These are phyloP conservation scores for Backusella liffmaniae DNA, from an alignment of 192 early-diverging fungal species.

Conservation along the genomic window DNA sequence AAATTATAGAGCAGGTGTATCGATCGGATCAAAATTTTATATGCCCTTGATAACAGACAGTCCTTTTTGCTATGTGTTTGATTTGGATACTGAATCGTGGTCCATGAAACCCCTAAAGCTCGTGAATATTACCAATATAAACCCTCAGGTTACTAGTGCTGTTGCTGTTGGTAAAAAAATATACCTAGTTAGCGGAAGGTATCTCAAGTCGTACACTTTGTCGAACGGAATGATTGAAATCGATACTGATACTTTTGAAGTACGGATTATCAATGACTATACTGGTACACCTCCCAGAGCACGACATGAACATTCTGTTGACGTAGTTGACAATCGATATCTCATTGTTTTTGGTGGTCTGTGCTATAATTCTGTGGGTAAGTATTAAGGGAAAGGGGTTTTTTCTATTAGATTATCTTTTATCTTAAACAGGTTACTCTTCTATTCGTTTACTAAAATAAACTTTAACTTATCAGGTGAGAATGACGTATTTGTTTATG, in stretches of 20 bases:
- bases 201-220: slow-evolving; percentile 22
- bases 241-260: slow-evolving; percentile 11
- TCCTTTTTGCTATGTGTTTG: slow-evolving; percentile 24
- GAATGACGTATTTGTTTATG: slow-evolving; percentile 38
- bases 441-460: background rate
- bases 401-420: background rate
- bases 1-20: slow-evolving; percentile 22
- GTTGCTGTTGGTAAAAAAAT: slow-evolving; percentile 21
- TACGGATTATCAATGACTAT: slow-evolving; percentile 12
- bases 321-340: slow-evolving; percentile 25
- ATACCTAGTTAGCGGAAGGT: slow-evolving; percentile 28
- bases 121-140: background rate
- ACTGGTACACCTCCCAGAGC: slow-evolving; percentile 26
- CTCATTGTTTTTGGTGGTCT: slow-evolving; percentile 35
- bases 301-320: slow-evolving; percentile 34
- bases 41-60: slow-evolving; percentile 24
- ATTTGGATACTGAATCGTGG: slow-evolving; percentile 27
- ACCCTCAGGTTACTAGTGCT: slow-evolving; percentile 26
- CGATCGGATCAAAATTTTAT: slow-evolving; percentile 22
- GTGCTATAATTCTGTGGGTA: slow-evolving; percentile 36
- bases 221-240: slow-evolving; percentile 24
- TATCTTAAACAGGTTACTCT: background rate
- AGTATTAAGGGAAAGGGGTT: background rate
- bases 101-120: slow-evolving; percentile 11
- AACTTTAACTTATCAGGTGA: slow-evolving; percentile 21